Conservation (phyloP, 768 basidiomycete genomes). For the Tulasnella sp. region DNA sequence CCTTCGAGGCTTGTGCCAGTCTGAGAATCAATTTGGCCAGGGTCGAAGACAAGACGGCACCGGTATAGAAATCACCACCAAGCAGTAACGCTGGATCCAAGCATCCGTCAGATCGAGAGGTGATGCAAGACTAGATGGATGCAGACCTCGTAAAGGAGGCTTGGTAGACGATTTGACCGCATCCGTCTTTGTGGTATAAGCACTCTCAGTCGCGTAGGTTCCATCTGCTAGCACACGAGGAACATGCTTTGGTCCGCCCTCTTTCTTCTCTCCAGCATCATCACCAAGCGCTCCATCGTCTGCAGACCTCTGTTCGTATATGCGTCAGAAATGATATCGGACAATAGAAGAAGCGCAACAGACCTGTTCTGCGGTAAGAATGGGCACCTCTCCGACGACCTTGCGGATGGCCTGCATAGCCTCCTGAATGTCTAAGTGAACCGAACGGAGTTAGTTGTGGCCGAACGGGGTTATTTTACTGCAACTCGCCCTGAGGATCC, state of each 20-base stretch:
- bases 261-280: slow-evolving; percentile 34
- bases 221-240: slow-evolving; percentile 88
- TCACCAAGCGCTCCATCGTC: slow-evolving; percentile 57
- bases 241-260: slow-evolving; percentile 35
- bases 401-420: slow-evolving; percentile 71
- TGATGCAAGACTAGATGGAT: not conserved
- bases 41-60: slow-evolving; percentile 77
- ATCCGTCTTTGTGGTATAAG: slow-evolving; percentile 55
- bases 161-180: slow-evolving; percentile 79
- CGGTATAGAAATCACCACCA: slow-evolving; percentile 96
- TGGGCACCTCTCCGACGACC: slow-evolving; percentile 94
- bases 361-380: slow-evolving; percentile 79
- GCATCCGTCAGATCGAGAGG: not conserved
- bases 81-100: slow-evolving; percentile 58
- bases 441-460: not conserved
- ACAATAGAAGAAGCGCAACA: slow-evolving; percentile 20
- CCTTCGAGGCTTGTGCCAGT: slow-evolving; percentile 39
- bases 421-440: slow-evolving; percentile 46
- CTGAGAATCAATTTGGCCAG: slow-evolving; percentile 87
- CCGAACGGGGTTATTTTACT: not conserved
- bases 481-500: slow-evolving; percentile 36
- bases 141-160: slow-evolving; percentile 74
- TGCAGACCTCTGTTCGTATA: slow-evolving; percentile 37
- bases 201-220: slow-evolving; percentile 95
- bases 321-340: not conserved